Evolutionary conservation across 306 rosid genomes (phyloP).

Genomic region (Argentina anserina): DNA sequence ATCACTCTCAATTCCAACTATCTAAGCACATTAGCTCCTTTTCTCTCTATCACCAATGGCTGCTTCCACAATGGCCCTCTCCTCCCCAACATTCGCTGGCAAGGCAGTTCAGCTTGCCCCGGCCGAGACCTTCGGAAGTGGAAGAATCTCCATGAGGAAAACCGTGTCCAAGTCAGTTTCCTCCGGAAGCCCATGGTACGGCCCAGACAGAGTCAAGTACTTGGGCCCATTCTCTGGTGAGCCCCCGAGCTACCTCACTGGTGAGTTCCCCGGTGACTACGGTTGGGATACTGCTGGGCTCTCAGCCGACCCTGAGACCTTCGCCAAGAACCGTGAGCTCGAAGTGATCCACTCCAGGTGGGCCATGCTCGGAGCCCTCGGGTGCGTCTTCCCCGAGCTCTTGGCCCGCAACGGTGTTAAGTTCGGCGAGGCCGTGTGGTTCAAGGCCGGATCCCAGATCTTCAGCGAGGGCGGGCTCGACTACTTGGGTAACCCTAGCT

Average conservation of each 20-base stretch:
- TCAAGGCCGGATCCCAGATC: conserved; percentile 88
- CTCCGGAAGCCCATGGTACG: conserved; percentile 83
- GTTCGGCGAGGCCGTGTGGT: conserved; percentile 90
- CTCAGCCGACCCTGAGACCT: conserved; percentile 87
- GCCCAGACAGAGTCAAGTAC: conserved; percentile 91
- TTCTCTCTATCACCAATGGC: conserved; percentile 45
- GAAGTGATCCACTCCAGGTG: conserved; percentile 79
- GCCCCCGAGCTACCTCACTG: conserved; percentile 65
- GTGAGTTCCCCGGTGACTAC: conserved; percentile 83
- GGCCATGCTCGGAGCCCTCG: conserved; percentile 96
- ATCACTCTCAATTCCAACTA: neutral
- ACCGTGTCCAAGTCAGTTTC: conserved; percentile 27
- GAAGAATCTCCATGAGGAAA: conserved; percentile 63
- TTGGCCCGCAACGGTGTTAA: conserved; percentile 78
- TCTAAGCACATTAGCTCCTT: neutral
- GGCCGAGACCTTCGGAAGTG: conserved; percentile 26
- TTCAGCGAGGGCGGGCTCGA: conserved; percentile 93
- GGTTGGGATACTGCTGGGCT: conserved; percentile 96
- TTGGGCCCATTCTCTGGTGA: conserved; percentile 90
- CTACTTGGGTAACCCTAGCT: conserved; percentile 92
- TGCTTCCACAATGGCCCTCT: conserved; percentile 77
- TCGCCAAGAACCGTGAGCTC: conserved; percentile 70
- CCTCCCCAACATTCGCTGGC: conserved; percentile 69
- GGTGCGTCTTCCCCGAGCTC: conserved; percentile 83
- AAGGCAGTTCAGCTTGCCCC: conserved; percentile 57